Evolutionary conservation across 306 rosid species (phyloP), one percentile per base, ranked within the genome.

Genomic region (Quercus berberidifolia): DNA sequence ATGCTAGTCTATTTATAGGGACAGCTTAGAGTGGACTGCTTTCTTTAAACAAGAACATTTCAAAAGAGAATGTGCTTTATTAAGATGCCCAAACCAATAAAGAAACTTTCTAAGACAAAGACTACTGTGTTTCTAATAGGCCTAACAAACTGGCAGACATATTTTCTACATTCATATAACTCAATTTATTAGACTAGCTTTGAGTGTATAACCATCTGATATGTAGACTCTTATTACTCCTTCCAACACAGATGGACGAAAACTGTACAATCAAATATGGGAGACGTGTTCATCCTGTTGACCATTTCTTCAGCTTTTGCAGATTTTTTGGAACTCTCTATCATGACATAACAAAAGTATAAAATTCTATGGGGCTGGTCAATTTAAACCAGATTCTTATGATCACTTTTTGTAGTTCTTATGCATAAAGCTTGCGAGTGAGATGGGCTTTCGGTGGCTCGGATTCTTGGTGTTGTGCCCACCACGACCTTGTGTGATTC

Each of bases 1-100:
- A 72, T 75, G 79, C 80, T 74, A 74, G 92, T 76, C 84, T 96
- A 96, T 96, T 95, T 96, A 96, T 96, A 93, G 93, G 83, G 87
- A 81, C 88, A 81, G 75, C 70, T 55, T 8, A 68, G 63, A 67
- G 72, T 74, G 82, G 83, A 77, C 49, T 76, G 68, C 59, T 74
- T 78, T 84, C 81, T 84, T 80, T 78, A 78, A 69, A 81, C 76
- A 78, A 78, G 80, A 82, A 77, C 86, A 89, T 71, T 83, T 83
- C 83, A 84, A 94, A 88, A 79, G 88, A 78, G 76, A 58, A 59
- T 73, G 74, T 81, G 87, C 92, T 88, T 90, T 84, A 43, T 72
- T 89, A 75, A 83, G 97, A 92, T 92, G 86, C 94, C 77, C 88
- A 74, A 78, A 86, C 74, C 81, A 54, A 63, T 74, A 75, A 89